Evolutionary conservation across 2,329 filamentous ascomycete genomes (phyloP), one percentile per base, ranked within the genome.

Genomic region (Cercospora citrullina): DNA sequence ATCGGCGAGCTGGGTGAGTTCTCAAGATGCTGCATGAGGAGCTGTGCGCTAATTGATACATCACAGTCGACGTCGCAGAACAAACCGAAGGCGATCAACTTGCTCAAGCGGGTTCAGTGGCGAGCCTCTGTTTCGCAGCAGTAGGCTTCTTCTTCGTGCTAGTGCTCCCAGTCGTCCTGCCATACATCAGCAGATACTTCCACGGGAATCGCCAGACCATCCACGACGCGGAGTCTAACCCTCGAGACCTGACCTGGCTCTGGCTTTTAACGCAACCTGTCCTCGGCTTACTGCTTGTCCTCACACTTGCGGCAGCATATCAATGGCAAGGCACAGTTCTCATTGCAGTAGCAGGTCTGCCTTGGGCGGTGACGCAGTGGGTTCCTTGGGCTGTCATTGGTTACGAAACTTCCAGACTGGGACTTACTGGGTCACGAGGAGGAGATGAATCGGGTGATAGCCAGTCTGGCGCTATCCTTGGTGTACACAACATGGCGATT

Each of bases 251-350:
- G 18, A 33, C 69, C 48, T 69, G 58, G 58, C 69, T 72, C 28
- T 72, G 71, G 71, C 51, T 67, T 18, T 5, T 62, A 8, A 71
- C 71, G 2, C 71, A 72, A 51, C 71, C 71, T 0, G 9, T 72
- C 18, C 69, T 72, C 33, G 71, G 71, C 21, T 31, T 72, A 16
- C 64, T 72, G 1, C 61, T 69, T 2, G 36, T 70, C 31, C 48
- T 72, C 39, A 71, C 69, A 0, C 68, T 72, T 14, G 67, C 67
- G 2, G 65, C 67, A 18, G 60, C 59, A 12, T 69, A 69, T 18
- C 67, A 71, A 67, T 72, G 69, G 69, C 71, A 72, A 68, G 71
- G 71, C 10, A 72, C 70, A 18, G 53, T 71, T 4, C 69, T 72
- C 18, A 58, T 72, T 7, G 71, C 67, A 2, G 7, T 67, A 0